Evolutionary conservation across 805 yeast species (phyloP).

Genomic region (Cyberlindnera saturnus): DNA sequence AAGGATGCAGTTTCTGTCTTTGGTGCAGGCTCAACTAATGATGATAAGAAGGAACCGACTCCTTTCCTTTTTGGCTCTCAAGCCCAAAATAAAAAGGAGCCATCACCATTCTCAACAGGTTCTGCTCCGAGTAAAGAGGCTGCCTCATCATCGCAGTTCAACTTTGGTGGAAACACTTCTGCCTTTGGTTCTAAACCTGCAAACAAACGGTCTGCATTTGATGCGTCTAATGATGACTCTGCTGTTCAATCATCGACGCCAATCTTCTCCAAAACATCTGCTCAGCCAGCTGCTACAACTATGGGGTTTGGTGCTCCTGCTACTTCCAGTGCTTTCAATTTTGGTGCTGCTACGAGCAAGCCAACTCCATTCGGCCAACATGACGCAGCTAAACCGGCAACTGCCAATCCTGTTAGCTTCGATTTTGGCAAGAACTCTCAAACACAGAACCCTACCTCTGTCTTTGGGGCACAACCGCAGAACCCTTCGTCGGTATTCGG

Average conservation of each 20-base stretch:
- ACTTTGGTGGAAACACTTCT: too few species aligned
- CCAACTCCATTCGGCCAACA: background rate
- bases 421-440: conserved; percentile 17
- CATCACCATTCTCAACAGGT: background rate
- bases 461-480: conserved; percentile 12
- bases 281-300: background rate
- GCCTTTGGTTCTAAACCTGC: conserved; percentile 1
- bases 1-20: background rate
- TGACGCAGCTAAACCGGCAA: conserved; percentile 1
- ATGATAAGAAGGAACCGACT: conserved; percentile 1
- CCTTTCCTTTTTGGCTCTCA: conserved; percentile 1
- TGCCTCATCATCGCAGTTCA: too few species aligned
- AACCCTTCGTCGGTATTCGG: conserved; percentile 11
- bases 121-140: too few species aligned
- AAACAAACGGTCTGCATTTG: conserved; percentile 12
- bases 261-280: background rate
- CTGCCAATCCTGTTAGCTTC: conserved; percentile 6
- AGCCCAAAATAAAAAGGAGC: background rate
- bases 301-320: background rate
- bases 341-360: background rate
- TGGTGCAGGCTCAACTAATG: background rate
- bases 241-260: background rate
- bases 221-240: conserved; percentile 4
- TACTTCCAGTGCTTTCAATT: background rate
- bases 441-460: conserved; percentile 13